Conservation (phyloP, 192 early-diverging fungal species). For the Dissophora globulifera region DNA sequence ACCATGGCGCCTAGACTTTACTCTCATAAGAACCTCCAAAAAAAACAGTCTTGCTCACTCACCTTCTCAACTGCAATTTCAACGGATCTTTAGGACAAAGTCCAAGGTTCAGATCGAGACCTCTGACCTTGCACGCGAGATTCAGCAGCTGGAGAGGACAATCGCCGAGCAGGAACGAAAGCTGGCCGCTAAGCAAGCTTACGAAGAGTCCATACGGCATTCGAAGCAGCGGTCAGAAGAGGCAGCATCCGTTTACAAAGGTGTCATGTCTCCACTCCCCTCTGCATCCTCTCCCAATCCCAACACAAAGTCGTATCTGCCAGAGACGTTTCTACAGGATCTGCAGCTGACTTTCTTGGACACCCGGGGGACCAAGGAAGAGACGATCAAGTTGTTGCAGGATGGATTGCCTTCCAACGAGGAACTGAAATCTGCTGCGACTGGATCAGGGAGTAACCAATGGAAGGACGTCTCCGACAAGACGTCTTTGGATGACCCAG, state of each 20-base stretch:
- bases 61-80: background rate
- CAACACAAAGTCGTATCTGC: slow-evolving; percentile 20
- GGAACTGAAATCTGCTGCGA: slow-evolving; percentile 4
- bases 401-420: slow-evolving; percentile 16
- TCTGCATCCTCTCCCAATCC: slow-evolving; percentile 1
- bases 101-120: slow-evolving; percentile 35
- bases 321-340: slow-evolving; percentile 36
- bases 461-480: no score
- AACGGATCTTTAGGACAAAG: slow-evolving; percentile 16
- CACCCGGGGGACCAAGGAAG: slow-evolving; percentile 18
- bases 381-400: slow-evolving; percentile 27
- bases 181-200: slow-evolving; percentile 15
- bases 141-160: slow-evolving; percentile 23
- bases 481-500: no score
- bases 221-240: slow-evolving; percentile 25
- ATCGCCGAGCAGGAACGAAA: slow-evolving; percentile 43
- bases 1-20: background rate
- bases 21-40: no score
- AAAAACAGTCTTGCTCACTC: no score
- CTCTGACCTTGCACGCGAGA: slow-evolving; percentile 33
- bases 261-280: slow-evolving; percentile 12
- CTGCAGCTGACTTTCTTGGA: slow-evolving; percentile 37
- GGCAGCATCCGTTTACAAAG: slow-evolving; percentile 35
- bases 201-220: slow-evolving; percentile 38
- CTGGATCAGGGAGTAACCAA: no score